A percentile compares a stretch with the other conserved stretches of the same genome.
Evolutionary conservation across 345 rosid genomes (phyloP).

Genomic region (Microthlaspi erraticum): DNA sequence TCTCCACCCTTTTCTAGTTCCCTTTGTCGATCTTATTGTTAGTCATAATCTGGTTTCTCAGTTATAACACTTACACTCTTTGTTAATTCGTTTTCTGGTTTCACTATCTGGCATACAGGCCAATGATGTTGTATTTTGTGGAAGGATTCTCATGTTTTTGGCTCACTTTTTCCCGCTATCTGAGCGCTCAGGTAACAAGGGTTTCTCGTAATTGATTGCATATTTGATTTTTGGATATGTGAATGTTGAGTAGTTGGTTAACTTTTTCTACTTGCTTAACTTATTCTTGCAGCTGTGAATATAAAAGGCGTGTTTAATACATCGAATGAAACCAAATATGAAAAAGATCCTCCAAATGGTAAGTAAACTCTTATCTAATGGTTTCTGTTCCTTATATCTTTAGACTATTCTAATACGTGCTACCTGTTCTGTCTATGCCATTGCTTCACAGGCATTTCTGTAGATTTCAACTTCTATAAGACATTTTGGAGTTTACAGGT

Average conservation of each 20-base stretch:
- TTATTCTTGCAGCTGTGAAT: conserved; percentile 83
- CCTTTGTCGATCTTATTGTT: background rate
- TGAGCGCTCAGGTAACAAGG: conserved; percentile 83
- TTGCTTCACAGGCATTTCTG: conserved; percentile 66
- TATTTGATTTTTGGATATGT: conserved; percentile 7
- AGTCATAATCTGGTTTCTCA: conserved; percentile 15
- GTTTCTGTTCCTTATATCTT: conserved; percentile 12
- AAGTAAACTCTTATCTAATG: conserved; percentile 29
- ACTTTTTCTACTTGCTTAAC: conserved; percentile 21
- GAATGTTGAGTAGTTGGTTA: conserved; percentile 21
- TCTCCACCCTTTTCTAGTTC: conserved; percentile 23
- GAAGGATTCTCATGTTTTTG: conserved; percentile 94
- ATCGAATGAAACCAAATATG: conserved; percentile 94
- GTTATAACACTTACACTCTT: conserved; percentile 20
- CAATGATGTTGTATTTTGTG: conserved; percentile 95
- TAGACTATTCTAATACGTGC: conserved; percentile 16
- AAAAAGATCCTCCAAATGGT: conserved; percentile 91
- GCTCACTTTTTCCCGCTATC: conserved; percentile 97
- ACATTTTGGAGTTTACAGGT: conserved; percentile 99
- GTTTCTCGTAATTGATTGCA: conserved; percentile 13
- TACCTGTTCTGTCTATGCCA: conserved; percentile 26
- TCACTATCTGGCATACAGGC: conserved; percentile 62
- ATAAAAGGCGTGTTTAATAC: conserved; percentile 97
- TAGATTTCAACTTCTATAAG: conserved; percentile 96
- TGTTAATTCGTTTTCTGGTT: conserved; percentile 14